phyloP scores from a whole-genome alignment of 345 rosid species.

The Brassica carinata region DNA sequence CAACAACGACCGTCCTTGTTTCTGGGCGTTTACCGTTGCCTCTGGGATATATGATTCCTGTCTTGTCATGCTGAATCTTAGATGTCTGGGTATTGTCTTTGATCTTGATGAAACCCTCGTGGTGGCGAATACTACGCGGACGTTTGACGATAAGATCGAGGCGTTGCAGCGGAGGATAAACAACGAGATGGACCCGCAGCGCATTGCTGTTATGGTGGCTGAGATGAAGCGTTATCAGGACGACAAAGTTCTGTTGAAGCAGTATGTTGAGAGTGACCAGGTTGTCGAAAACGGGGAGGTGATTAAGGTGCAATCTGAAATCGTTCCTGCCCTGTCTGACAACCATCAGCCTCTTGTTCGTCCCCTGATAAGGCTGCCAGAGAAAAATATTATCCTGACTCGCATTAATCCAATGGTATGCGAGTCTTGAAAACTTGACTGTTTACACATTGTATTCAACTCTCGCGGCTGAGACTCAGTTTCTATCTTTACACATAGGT shows the following conservation, averaged over 20 bases:
- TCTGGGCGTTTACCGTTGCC: slow-evolving; percentile 84
- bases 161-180: slow-evolving; percentile 73
- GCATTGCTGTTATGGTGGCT: slow-evolving; percentile 67
- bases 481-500: slow-evolving; percentile 47
- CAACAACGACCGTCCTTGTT: slow-evolving; percentile 63
- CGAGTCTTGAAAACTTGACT: neutral
- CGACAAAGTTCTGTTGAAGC: slow-evolving; percentile 85
- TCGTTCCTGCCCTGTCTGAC: slow-evolving; percentile 81
- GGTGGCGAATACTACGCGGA: slow-evolving; percentile 96
- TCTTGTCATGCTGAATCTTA: slow-evolving; percentile 86
- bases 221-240: slow-evolving; percentile 94
- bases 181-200: slow-evolving; percentile 76
- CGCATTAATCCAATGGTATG: slow-evolving; percentile 95
- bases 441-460: neutral
- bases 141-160: slow-evolving; percentile 94
- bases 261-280: slow-evolving; percentile 89
- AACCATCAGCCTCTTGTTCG: slow-evolving; percentile 79
- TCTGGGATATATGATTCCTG: slow-evolving; percentile 80
- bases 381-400: slow-evolving; percentile 88
- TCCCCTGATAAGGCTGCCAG: slow-evolving; percentile 83
- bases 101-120: slow-evolving; percentile 97
- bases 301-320: slow-evolving; percentile 71
- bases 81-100: slow-evolving; percentile 98
- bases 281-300: slow-evolving; percentile 89
- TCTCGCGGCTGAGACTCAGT: slow-evolving; percentile 1